phyloP scores from a whole-genome alignment of 2,329 filamentous ascomycete genomes.

The Trichoderma guizhouense region DNA sequence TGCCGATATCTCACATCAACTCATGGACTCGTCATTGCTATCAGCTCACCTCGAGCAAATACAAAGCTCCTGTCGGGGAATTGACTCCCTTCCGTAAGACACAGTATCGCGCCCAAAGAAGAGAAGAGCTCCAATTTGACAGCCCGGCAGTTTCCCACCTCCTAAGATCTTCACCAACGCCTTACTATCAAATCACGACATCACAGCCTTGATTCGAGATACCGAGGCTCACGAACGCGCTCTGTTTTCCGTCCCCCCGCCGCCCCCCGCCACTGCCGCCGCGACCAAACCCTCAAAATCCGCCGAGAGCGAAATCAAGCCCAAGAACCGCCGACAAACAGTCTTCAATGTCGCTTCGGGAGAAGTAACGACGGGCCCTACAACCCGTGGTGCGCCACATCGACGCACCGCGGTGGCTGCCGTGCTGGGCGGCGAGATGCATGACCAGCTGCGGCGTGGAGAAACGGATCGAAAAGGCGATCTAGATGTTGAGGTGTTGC shows the following conservation, averaged over 20 bases:
- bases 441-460: slow-evolving; percentile 68
- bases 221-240: slow-evolving; percentile 93
- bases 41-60: slow-evolving; percentile 74
- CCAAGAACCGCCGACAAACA: slow-evolving; percentile 51
- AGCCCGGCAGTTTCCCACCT: slow-evolving; percentile 67
- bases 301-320: background rate
- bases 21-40: slow-evolving; percentile 47
- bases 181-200: slow-evolving; percentile 82
- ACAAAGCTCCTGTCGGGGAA: slow-evolving; percentile 69
- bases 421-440: slow-evolving; percentile 82
- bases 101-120: background rate
- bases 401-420: slow-evolving; percentile 83
- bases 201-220: slow-evolving; percentile 90
- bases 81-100: slow-evolving; percentile 68
- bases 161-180: slow-evolving; percentile 97
- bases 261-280: slow-evolving; percentile 45
- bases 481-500: slow-evolving; percentile 79
- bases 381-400: slow-evolving; percentile 49
- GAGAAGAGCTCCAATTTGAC: background rate
- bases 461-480: slow-evolving; percentile 58
- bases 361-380: slow-evolving; percentile 57
- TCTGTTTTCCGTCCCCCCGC: slow-evolving; percentile 84
- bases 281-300: slow-evolving; percentile 23
- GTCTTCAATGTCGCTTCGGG: slow-evolving; percentile 64
- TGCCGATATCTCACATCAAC: background rate